Conservation (phyloP, 2,329 filamentous ascomycete species). For the Amauroascus verrucosus region DNA sequence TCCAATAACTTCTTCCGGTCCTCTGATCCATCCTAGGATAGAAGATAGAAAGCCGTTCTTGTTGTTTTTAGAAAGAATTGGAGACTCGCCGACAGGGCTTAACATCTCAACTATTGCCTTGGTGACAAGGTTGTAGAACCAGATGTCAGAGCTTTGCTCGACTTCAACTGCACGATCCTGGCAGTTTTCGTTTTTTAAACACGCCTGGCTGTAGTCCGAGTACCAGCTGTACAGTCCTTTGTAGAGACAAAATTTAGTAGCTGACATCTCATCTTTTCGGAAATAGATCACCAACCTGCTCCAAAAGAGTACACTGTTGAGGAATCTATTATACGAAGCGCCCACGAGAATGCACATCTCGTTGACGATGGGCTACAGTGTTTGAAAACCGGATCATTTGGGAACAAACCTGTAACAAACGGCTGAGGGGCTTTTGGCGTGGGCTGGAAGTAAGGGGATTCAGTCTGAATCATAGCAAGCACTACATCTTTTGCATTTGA, state of each 20-base stretch:
- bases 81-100: not conserved
- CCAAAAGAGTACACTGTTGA: not conserved
- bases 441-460: slow-evolving; percentile 62
- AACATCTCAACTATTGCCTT: not conserved
- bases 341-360: slow-evolving; percentile 3
- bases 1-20: not conserved
- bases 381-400: slow-evolving; percentile 6
- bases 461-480: slow-evolving; percentile 56
- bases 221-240: slow-evolving; percentile 8
- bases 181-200: slow-evolving; percentile 7
- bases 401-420: slow-evolving; percentile 32
- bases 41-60: not conserved
- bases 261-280: no score
- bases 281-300: not conserved
- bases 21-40: not conserved
- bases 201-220: slow-evolving; percentile 7
- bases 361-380: not conserved
- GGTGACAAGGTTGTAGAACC: slow-evolving; percentile 15
- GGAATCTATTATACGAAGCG: not conserved
- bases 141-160: slow-evolving; percentile 8
- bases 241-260: not conserved
- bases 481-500: slow-evolving; percentile 50
- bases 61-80: not conserved
- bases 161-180: slow-evolving; percentile 6
- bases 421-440: slow-evolving; percentile 50